Base-by-base conservation (phyloP, 2,329 filamentous ascomycete genomes). In the Aplosporella prunicola region DNA sequence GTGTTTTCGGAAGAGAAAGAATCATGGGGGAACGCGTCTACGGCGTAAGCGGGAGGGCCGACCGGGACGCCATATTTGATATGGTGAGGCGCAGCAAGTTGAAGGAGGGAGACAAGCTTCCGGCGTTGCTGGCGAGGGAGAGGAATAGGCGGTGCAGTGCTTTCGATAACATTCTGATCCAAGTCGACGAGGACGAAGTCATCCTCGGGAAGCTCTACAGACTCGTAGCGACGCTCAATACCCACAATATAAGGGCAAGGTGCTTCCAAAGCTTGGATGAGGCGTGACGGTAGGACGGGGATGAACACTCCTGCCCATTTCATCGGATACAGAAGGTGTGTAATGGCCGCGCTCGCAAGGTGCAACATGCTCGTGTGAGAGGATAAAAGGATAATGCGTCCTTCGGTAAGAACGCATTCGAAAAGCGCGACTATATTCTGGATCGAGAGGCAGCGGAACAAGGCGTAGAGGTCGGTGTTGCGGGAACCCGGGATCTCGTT, bases 181-280 rank as follows among this genome's bases (percentile, higher is more conserved):
- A 98, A 68, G 59, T 98, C 91, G 23, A 96, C 87, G 11, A 40
- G 69, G 13, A 96, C 88, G 57, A 89, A 96, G 54, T 96, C 91
- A 51, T 96, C 91, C 5, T 94, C 86, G 0, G 91, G 91, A 27
- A 96, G 72, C 48, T 87, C 80, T 31, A 87, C 75, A 40, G 77
- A 77, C 50, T 93, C 85, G 55, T 96, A 96, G 40, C 88, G 78
- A 47, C 88, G 76, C 63, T 98, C 91, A 41, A 98, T 85, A 32
- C 91, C 91, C 28, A 96, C 86, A 47, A 98, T 94, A 52, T 96
- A 98, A 1, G 91, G 91, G 50, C 91, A 96, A 3, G 89, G 89
- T 1, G 89, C 89, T 51, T 96, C 91, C 13, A 98, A 72, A 3
- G 87, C 89, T 36, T 91, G 88, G 8, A 98, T 71, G 15, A 98